A percentile compares a stretch with the other conserved stretches of the same genome.
Conservation (phyloP, 352 stramenopile species). For the Phytophthora syringae region DNA sequence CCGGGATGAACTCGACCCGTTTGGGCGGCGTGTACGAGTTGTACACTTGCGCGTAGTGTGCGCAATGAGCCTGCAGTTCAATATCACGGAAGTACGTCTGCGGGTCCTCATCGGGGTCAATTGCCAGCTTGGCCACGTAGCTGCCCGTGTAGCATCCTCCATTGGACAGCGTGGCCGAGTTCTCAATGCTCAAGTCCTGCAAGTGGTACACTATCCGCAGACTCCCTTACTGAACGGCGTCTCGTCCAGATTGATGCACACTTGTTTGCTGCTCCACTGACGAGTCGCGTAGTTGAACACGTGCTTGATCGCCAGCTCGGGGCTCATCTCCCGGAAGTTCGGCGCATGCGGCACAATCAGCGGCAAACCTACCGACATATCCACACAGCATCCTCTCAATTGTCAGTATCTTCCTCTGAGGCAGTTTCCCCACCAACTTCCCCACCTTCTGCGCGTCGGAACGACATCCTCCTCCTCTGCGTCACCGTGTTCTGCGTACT, state of each 20-base stretch:
- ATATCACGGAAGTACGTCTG: slow-evolving; percentile 92
- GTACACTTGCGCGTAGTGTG: slow-evolving; percentile 85
- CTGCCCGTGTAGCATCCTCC: slow-evolving; percentile 44
- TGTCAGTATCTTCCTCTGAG: not conserved
- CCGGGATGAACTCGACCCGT: slow-evolving; percentile 82
- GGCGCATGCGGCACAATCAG: slow-evolving; percentile 80
- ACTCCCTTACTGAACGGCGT: slow-evolving; percentile 85
- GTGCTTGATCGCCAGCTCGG: slow-evolving; percentile 76
- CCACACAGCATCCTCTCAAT: too few species aligned
- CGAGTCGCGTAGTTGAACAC: slow-evolving; percentile 82
- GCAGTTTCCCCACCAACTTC: not conserved
- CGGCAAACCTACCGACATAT: slow-evolving; percentile 47
- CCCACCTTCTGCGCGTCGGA: slow-evolving; percentile 43
- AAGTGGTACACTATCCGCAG: slow-evolving; percentile 85
- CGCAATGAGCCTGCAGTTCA: slow-evolving; percentile 87
- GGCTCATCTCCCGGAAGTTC: slow-evolving; percentile 63
- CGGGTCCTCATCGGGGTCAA: slow-evolving; percentile 87
- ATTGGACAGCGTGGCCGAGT: slow-evolving; percentile 28
- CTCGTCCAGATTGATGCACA: slow-evolving; percentile 81
- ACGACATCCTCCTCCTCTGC: slow-evolving; percentile 39
- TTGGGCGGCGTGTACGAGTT: slow-evolving; percentile 88
- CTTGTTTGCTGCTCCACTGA: slow-evolving; percentile 72
- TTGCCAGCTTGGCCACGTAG: slow-evolving; percentile 88
- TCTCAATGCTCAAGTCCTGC: slow-evolving; percentile 57
- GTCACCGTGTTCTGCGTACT: slow-evolving; percentile 42